Conservation (phyloP, 2,329 filamentous ascomycete genomes). For the Karstenula rhodostoma region DNA sequence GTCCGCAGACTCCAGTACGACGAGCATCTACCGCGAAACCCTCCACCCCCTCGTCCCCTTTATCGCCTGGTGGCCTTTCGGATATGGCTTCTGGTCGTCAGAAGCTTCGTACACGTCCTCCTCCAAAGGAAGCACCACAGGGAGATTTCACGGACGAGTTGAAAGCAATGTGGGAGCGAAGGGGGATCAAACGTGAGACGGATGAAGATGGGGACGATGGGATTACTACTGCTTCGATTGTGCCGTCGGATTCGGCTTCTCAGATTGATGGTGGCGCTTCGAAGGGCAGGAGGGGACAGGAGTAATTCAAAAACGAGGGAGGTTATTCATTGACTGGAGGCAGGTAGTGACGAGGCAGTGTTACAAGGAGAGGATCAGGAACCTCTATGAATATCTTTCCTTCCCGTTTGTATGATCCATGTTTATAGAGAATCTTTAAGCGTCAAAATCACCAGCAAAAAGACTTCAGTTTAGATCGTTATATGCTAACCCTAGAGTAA, state of each 20-base stretch:
- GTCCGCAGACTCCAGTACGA: constrained; percentile 25
- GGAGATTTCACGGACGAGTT: constrained; percentile 11
- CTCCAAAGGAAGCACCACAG: neutral
- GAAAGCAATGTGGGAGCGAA: constrained; percentile 16
- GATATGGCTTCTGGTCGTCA: neutral
- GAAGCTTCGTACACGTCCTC: constrained; percentile 1
- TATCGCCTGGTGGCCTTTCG: neutral
- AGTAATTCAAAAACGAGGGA: neutral
- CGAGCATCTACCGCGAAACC: constrained; percentile 23
- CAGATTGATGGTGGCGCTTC: constrained; percentile 6
- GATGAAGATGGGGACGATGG: constrained; percentile 15
- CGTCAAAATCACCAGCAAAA: neutral
- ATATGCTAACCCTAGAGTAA: neutral
- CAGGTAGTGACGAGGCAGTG: too few relatives aligned
- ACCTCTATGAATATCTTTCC: too few relatives aligned
- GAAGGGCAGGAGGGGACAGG: neutral
- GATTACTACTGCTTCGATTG: constrained; percentile 6
- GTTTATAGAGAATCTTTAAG: too few relatives aligned
- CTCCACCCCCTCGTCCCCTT: neutral
- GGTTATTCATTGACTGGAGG: too few relatives aligned
- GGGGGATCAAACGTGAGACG: constrained; percentile 14
- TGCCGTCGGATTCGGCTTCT: constrained; percentile 15
- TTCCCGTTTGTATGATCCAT: too few relatives aligned
- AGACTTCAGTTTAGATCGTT: too few relatives aligned
- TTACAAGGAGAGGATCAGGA: too few relatives aligned